These are phyloP conservation scores for Papiliotrema nemorosa DNA, from an alignment of 1,284 basidiomycete genomes.

Conservation along the genomic window DNA sequence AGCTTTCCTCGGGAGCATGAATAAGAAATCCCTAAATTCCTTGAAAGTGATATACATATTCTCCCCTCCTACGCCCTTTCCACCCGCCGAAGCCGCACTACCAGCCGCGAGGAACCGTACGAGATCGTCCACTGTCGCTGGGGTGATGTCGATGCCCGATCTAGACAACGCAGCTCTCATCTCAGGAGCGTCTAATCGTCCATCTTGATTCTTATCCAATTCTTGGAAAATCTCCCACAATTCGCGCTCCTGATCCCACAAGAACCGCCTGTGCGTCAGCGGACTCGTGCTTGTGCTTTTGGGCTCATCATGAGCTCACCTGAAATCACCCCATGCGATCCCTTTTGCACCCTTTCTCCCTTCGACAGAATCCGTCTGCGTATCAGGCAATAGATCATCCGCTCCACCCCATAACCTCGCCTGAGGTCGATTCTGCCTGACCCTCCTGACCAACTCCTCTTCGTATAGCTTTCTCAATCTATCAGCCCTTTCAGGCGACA, in stretches of 20 bases:
- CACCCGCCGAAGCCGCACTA: slow-evolving; percentile 48
- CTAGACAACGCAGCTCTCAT: slow-evolving; percentile 65
- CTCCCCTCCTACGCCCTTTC: slow-evolving; percentile 10
- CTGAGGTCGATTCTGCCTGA: slow-evolving; percentile 46
- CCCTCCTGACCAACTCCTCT: slow-evolving; percentile 66
- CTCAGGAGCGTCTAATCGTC: slow-evolving; percentile 69
- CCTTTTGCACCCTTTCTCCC: slow-evolving; percentile 24
- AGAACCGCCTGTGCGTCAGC: slow-evolving; percentile 23
- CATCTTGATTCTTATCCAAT: slow-evolving; percentile 80
- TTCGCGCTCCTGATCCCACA: slow-evolving; percentile 56
- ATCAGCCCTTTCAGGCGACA: slow-evolving; percentile 66
- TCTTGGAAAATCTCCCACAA: slow-evolving; percentile 86
- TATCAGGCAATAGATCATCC: slow-evolving; percentile 48
- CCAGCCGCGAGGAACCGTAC: slow-evolving; percentile 67
- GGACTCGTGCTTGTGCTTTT: neutral
- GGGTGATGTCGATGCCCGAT: slow-evolving; percentile 68
- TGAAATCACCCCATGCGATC: slow-evolving; percentile 74
- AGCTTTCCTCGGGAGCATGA: slow-evolving; percentile 75
- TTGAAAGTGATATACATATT: slow-evolving; percentile 63
- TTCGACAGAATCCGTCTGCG: slow-evolving; percentile 8
- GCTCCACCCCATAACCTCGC: slow-evolving; percentile 53
- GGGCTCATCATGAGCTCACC: slow-evolving; percentile 32
- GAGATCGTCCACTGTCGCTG: slow-evolving; percentile 68
- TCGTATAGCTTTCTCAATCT: slow-evolving; percentile 69
- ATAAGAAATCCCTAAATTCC: slow-evolving; percentile 85